Conservation (phyloP, 2,329 filamentous ascomycete genomes). For the Grosmannia clavigera region DNA sequence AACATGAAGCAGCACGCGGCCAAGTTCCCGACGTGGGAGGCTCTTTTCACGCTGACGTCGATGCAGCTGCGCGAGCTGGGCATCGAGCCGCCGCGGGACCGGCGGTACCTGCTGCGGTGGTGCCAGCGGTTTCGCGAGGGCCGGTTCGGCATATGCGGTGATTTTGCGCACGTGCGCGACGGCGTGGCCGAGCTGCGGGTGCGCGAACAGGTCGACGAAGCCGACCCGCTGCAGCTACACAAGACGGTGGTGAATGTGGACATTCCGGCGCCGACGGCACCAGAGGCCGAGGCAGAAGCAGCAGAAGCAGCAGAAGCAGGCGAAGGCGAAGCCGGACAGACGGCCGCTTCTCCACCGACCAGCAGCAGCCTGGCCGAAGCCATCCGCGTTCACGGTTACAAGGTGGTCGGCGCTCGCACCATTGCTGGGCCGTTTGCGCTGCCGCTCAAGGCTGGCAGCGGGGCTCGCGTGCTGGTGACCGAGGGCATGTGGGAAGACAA, state of each 20-base stretch:
- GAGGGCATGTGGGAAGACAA: constrained; percentile 92
- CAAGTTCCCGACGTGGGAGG: constrained; percentile 86
- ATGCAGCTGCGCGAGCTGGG: constrained; percentile 70
- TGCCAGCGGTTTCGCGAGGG: constrained; percentile 72
- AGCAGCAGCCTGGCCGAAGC: neutral
- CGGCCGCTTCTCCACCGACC: neutral
- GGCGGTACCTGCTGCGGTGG: constrained; percentile 80
- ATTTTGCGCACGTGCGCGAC: constrained; percentile 57
- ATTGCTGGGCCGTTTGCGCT: constrained; percentile 67
- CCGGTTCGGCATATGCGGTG: constrained; percentile 68
- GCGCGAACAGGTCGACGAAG: constrained; percentile 22
- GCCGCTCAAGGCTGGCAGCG: constrained; percentile 51
- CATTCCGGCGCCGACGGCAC: neutral
- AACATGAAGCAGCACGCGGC: constrained; percentile 66
- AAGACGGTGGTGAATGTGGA: constrained; percentile 46
- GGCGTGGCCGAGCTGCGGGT: constrained; percentile 40
- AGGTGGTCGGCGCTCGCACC: constrained; percentile 52
- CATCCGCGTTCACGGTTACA: constrained; percentile 49
- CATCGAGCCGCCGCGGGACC: constrained; percentile 70
- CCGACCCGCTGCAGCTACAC: constrained; percentile 26
- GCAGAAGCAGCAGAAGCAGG: neutral
- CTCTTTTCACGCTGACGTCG: constrained; percentile 72
- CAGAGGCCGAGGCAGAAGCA: neutral
- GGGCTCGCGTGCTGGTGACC: constrained; percentile 54
- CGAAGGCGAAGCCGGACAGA: neutral